These are phyloP conservation scores for Kazachstania psychrophila DNA, from an alignment of 805 yeast genomes.

Conservation along the genomic window DNA sequence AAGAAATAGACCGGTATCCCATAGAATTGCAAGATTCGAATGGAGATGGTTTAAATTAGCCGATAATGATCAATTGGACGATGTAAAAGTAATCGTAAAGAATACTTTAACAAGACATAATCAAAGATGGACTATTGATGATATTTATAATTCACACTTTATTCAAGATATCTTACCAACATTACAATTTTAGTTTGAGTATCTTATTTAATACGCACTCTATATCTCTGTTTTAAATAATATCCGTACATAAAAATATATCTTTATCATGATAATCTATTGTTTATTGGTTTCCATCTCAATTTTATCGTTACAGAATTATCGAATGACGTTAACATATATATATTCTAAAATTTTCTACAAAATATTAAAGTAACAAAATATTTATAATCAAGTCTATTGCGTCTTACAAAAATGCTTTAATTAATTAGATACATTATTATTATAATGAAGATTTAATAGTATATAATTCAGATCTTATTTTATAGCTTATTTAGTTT, in stretches of 20 bases:
- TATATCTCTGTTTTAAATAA: too few species aligned
- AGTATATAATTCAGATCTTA: background rate
- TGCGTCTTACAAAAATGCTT: too few species aligned
- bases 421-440: too few species aligned
- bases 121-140: conserved; percentile 22
- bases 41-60: conserved; percentile 72
- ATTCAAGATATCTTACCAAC: conserved; percentile 8
- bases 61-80: conserved; percentile 22
- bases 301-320: too few species aligned
- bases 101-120: conserved; percentile 25
- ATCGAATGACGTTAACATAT: too few species aligned
- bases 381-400: too few species aligned
- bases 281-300: too few species aligned
- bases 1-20: conserved; percentile 47
- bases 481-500: conserved; percentile 1
- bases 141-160: conserved; percentile 19
- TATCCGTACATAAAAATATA: background rate
- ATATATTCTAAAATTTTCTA: too few species aligned
- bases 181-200: conserved; percentile 4
- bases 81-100: conserved; percentile 23
- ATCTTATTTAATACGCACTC: background rate
- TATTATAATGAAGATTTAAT: background rate
- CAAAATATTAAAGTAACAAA: too few species aligned
- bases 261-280: too few species aligned
- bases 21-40: conserved; percentile 82